These are phyloP conservation scores for Salix udensis DNA, from an alignment of 345 rosid species.

Conservation along the genomic window DNA sequence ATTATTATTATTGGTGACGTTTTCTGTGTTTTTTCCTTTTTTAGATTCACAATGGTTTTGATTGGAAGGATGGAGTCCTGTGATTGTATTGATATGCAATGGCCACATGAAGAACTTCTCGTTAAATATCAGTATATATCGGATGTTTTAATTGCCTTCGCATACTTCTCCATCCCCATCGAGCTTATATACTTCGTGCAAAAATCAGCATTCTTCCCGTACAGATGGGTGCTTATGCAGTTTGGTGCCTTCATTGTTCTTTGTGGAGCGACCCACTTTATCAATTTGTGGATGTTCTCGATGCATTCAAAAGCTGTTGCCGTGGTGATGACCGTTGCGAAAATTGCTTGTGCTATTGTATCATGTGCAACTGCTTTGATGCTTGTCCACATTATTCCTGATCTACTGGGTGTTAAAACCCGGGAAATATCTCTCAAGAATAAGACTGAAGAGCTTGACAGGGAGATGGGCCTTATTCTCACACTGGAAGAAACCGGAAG, in stretches of 20 bases:
- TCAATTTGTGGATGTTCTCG: constrained; percentile 76
- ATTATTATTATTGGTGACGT: not conserved
- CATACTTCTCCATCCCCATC: constrained; percentile 88
- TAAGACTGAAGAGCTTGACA: constrained; percentile 80
- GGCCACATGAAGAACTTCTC: constrained; percentile 73
- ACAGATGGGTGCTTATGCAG: constrained; percentile 95
- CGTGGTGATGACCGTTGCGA: constrained; percentile 71
- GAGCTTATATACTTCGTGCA: constrained; percentile 89
- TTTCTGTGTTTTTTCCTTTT: not conserved
- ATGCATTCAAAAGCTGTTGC: constrained; percentile 84
- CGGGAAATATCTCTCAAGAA: constrained; percentile 75
- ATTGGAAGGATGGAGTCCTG: constrained; percentile 60
- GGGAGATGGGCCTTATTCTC: constrained; percentile 87
- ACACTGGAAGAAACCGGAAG: constrained; percentile 90
- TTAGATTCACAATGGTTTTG: constrained; percentile 20
- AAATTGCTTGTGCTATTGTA: constrained; percentile 78
- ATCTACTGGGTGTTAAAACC: constrained; percentile 72
- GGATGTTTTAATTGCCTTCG: constrained; percentile 76
- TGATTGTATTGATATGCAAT: constrained; percentile 71
- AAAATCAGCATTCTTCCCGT: constrained; percentile 84
- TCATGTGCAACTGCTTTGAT: constrained; percentile 86
- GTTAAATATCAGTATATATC: constrained; percentile 90
- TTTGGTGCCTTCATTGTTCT: constrained; percentile 92
- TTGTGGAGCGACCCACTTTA: constrained; percentile 93
- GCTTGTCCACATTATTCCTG: constrained; percentile 91